Evolutionary conservation across 2,329 filamentous ascomycete species (phyloP), one percentile per base, ranked within the genome.

Genomic region (Aspergillus sp.): DNA sequence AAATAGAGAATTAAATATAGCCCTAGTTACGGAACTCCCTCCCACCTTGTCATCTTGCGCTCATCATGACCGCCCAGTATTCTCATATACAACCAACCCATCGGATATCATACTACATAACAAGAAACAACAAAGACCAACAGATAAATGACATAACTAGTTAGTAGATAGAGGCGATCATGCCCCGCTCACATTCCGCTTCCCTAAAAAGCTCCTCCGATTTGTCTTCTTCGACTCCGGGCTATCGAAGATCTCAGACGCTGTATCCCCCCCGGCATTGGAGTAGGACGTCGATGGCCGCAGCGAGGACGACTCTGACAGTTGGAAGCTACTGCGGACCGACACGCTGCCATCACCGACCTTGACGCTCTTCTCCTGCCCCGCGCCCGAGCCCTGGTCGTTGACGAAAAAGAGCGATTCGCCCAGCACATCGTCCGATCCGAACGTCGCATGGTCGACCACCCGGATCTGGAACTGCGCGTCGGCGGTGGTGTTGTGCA

Each of bases 361-460:
- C 32, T 73, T 78, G 44, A 98, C 69, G 36, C 80, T 74, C 73
- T 91, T 93, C 56, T 91, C 84, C 30, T 76, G 73, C 7, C 79
- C 80, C 1, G 75, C 72, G 2, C 80, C 79, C 1, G 76, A 79
- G 6, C 77, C 75, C 53, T 80, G 77, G 62, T 98, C 91, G 53
- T 91, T 88, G n/a, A 98, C 80, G 63, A 94, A 90, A 71, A 95
- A 94, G n/a, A 85, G 65, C 4, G 80, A 80, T 61, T 97, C 90
- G 45, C 93, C 93, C 0, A 98, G 77, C 49, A 84, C 80, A 47
- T 90, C 84, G 62, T 94, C 88, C 48, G 82, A 85, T 44, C 87
- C 85, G 61, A 97, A 91, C 1, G 83, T 86, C 59, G 86, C 81
- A 61, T 95, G 88, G 57, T 89, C 85, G 63, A 89, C 89, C 51